Evolutionary conservation across 257 asterid genomes (phyloP).

Genomic region (Solanum appendiculatum): DNA sequence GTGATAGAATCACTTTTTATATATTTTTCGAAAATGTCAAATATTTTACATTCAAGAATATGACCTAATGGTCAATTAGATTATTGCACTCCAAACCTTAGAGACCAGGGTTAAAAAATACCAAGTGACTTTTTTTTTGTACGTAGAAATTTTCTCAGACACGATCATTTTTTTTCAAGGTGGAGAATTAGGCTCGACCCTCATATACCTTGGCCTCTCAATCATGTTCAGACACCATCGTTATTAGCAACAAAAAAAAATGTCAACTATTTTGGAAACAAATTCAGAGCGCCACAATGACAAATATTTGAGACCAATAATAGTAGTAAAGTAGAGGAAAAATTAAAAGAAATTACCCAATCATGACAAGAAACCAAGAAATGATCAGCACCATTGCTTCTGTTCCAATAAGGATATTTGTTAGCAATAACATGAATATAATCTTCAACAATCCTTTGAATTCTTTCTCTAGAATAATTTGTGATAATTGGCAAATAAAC

Average conservation of each 20-base stretch:
- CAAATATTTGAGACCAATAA: background rate
- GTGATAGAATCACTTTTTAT: background rate
- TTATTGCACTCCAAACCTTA: background rate
- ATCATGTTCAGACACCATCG: no score
- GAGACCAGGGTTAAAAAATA: no score
- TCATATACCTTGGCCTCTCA: no score
- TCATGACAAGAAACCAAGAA: background rate
- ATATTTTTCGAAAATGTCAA: background rate
- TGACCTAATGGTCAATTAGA: background rate
- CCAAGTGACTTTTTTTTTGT: background rate
- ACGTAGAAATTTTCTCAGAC: no score
- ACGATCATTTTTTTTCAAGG: background rate
- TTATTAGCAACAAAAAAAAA: no score
- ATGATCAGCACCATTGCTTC: constrained; percentile 1
- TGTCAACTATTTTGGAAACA: background rate
- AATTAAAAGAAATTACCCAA: constrained; percentile 32
- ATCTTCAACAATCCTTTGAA: constrained; percentile 10
- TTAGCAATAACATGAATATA: constrained; percentile 1
- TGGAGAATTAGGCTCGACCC: background rate
- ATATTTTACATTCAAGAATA: background rate
- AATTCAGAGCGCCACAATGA: background rate
- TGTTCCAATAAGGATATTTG: background rate
- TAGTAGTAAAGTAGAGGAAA: background rate
- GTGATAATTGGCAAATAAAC: background rate
- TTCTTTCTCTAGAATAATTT: background rate